Evolutionary conservation across 805 yeast genomes (phyloP).

Genomic region (Nakazawaea holstii): DNA sequence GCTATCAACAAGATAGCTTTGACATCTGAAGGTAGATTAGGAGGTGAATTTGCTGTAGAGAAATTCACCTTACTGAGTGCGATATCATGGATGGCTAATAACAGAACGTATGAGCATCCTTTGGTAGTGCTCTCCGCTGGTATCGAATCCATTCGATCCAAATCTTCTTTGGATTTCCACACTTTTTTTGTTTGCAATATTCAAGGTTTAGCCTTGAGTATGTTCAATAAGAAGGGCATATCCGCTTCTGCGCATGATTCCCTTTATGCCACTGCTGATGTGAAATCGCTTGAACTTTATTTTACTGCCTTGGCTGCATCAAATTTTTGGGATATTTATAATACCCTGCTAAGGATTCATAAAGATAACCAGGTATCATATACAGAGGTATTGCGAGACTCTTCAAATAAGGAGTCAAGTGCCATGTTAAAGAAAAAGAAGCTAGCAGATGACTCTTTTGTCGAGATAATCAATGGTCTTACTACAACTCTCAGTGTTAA

Average conservation of each 20-base stretch:
- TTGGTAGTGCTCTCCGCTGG: conserved; percentile 58
- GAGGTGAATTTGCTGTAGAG: conserved; percentile 55
- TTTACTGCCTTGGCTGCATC: conserved; percentile 85
- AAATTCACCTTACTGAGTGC: conserved; percentile 55
- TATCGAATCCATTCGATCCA: conserved; percentile 48
- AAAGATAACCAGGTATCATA: conserved; percentile 72
- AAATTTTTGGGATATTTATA: conserved; percentile 70
- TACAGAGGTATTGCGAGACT: conserved; percentile 66
- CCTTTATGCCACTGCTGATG: conserved; percentile 43
- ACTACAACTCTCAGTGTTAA: conserved; percentile 65
- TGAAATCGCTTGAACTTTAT: conserved; percentile 53
- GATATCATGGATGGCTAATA: conserved; percentile 60
- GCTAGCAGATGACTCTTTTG: conserved; percentile 15
- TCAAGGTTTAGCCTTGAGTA: conserved; percentile 40
- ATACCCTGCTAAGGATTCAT: conserved; percentile 62
- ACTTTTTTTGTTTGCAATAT: conserved; percentile 65
- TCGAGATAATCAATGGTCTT: conserved; percentile 33
- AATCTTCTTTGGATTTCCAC: conserved; percentile 79
- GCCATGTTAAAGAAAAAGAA: conserved; percentile 13
- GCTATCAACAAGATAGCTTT: conserved; percentile 51
- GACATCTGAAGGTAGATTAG: conserved; percentile 69
- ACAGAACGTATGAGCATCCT: conserved; percentile 50
- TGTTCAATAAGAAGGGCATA: conserved; percentile 62
- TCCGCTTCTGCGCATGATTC: conserved; percentile 49
- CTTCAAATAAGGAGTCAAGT: conserved; percentile 25